Conservation (phyloP, 352 stramenopile species). For the Pythium oligandrum region DNA sequence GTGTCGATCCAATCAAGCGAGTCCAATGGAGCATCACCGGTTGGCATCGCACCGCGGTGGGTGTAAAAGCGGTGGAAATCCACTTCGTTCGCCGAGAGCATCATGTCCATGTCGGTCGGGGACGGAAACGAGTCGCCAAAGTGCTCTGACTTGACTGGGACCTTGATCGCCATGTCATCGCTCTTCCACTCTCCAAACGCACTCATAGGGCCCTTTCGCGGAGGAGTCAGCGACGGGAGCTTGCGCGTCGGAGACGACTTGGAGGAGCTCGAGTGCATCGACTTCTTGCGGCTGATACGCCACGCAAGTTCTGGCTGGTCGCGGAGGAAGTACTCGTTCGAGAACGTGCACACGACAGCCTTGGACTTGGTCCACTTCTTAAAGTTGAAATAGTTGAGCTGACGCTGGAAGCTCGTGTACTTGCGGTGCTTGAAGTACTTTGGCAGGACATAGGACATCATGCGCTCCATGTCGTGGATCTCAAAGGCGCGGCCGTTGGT, state of each 20-base stretch:
- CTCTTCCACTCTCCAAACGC: slow-evolving; percentile 4
- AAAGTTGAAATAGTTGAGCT: slow-evolving; percentile 84
- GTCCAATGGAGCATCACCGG: slow-evolving; percentile 20
- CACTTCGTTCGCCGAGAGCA: slow-evolving; percentile 26
- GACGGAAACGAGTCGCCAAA: slow-evolving; percentile 22
- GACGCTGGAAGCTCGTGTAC: slow-evolving; percentile 84
- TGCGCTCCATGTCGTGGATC: slow-evolving; percentile 70
- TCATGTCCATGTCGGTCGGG: slow-evolving; percentile 37
- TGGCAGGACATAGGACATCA: slow-evolving; percentile 65
- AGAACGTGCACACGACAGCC: slow-evolving; percentile 70
- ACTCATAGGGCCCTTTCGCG: slow-evolving; percentile 5
- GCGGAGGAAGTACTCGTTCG: slow-evolving; percentile 60
- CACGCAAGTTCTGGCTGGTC: slow-evolving; percentile 49
- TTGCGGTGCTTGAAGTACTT: slow-evolving; percentile 86
- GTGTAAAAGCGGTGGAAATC: slow-evolving; percentile 17
- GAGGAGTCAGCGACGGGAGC: neutral
- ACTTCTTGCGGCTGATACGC: slow-evolving; percentile 71
- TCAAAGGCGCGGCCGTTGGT: slow-evolving; percentile 67
- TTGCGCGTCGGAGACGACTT: slow-evolving; percentile 6
- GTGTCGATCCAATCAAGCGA: slow-evolving; percentile 69
- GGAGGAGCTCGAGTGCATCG: slow-evolving; percentile 14
- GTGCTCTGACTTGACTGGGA: slow-evolving; percentile 20
- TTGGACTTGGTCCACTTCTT: slow-evolving; percentile 79
- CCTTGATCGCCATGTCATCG: slow-evolving; percentile 24
- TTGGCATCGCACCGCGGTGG: slow-evolving; percentile 1